Conservation (phyloP, 768 basidiomycete species). For the Mycena indigotica region DNA sequence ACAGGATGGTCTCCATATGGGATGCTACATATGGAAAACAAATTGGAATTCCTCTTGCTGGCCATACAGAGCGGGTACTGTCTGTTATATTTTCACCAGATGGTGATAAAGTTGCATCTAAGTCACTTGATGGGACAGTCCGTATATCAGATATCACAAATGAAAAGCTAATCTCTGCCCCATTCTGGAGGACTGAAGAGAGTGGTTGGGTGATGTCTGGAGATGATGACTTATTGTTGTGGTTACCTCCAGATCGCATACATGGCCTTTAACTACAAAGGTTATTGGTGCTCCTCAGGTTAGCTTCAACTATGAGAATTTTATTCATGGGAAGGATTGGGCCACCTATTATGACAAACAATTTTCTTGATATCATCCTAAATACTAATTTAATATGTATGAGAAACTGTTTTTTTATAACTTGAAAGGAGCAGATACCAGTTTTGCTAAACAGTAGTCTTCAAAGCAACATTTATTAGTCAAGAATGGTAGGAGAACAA, state of each 20-base stretch:
- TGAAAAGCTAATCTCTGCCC: neutral
- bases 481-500: too few species aligned
- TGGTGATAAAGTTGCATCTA: constrained; percentile 12
- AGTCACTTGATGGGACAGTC: constrained; percentile 10
- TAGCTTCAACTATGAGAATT: neutral
- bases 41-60: constrained; percentile 1
- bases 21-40: constrained; percentile 12
- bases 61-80: neutral
- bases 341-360: neutral
- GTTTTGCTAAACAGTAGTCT: too few species aligned
- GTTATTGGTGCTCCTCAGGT: neutral
- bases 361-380: too few species aligned
- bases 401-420: too few species aligned
- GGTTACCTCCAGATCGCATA: neutral
- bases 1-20: constrained; percentile 22
- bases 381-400: too few species aligned
- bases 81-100: constrained; percentile 5
- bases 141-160: constrained; percentile 16
- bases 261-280: neutral
- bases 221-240: neutral
- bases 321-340: neutral
- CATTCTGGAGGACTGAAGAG: neutral
- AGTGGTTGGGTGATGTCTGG: neutral
- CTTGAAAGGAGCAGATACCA: too few species aligned
- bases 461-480: too few species aligned